Evolutionary conservation across 768 basidiomycete genomes (phyloP).

Genomic region (Pulveroboletus sp.): DNA sequence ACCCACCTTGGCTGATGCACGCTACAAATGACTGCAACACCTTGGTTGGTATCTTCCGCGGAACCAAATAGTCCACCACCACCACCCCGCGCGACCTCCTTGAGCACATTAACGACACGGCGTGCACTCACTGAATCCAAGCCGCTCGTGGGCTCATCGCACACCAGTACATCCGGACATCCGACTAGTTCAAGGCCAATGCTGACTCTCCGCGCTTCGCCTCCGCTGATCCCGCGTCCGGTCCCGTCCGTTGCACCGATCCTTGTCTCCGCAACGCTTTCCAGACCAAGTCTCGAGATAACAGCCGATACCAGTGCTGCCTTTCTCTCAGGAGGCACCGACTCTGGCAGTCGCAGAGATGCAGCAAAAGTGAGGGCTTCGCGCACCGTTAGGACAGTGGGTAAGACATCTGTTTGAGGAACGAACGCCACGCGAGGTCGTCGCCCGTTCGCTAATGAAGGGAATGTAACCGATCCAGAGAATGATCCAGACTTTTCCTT

Average conservation of each 20-base stretch:
- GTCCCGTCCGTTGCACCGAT: constrained; percentile 66
- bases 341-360: constrained; percentile 76
- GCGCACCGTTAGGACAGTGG: constrained; percentile 70
- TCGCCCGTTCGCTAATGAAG: constrained; percentile 29
- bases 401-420: constrained; percentile 81
- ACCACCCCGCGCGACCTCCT: constrained; percentile 58
- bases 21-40: constrained; percentile 79
- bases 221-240: constrained; percentile 82
- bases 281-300: constrained; percentile 74
- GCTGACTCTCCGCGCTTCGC: constrained; percentile 85
- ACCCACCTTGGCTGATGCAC: constrained; percentile 81
- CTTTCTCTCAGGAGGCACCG: constrained; percentile 57
- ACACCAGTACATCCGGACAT: constrained; percentile 75
- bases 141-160: constrained; percentile 83
- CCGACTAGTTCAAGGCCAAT: constrained; percentile 89
- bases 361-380: constrained; percentile 86
- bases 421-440: constrained; percentile 75
- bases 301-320: constrained; percentile 60
- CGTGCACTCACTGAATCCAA: constrained; percentile 86
- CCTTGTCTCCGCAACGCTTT: constrained; percentile 59
- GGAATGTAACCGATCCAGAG: constrained; percentile 62
- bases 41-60: constrained; percentile 38
- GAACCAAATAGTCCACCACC: constrained; percentile 22
- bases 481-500: constrained; percentile 71
- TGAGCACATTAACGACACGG: constrained; percentile 72